These are phyloP conservation scores for Colletotrichum liaoningense DNA, from an alignment of 2,329 filamentous ascomycete species.

Conservation along the genomic window DNA sequence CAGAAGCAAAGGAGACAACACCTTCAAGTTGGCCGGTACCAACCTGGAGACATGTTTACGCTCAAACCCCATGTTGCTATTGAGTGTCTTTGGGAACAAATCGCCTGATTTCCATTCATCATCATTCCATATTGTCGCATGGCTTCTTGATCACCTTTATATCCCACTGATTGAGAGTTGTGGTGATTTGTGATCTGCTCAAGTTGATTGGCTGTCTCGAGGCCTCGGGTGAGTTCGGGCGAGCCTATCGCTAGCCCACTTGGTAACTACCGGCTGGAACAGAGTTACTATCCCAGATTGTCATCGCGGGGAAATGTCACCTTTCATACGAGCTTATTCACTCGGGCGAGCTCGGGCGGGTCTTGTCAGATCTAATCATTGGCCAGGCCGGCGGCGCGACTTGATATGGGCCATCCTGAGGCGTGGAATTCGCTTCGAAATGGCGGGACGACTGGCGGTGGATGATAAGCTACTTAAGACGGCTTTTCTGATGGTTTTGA, in stretches of 20 bases:
- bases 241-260: conserved; percentile 47
- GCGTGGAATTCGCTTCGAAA: background rate
- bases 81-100: too few species aligned
- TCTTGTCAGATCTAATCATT: background rate
- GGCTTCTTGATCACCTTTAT: conserved; percentile 42
- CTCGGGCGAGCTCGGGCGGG: conserved; percentile 19
- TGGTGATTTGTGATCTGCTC: conserved; percentile 7
- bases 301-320: background rate
- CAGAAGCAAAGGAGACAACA: conserved; percentile 24
- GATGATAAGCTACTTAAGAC: background rate
- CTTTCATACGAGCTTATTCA: background rate
- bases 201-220: background rate
- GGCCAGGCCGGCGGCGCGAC: background rate
- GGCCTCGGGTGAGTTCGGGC: conserved; percentile 40
- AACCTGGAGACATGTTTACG: conserved; percentile 28
- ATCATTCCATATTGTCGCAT: conserved; percentile 39
- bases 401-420: background rate
- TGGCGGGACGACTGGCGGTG: background rate
- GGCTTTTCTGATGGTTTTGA: background rate
- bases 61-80: conserved; percentile 17
- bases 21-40: conserved; percentile 23
- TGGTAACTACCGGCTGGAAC: conserved; percentile 44
- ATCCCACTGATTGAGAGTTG: background rate
- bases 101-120: background rate
- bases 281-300: background rate